phyloP scores from a whole-genome alignment of 2,329 filamentous ascomycete species.

The Neurospora sp. region DNA sequence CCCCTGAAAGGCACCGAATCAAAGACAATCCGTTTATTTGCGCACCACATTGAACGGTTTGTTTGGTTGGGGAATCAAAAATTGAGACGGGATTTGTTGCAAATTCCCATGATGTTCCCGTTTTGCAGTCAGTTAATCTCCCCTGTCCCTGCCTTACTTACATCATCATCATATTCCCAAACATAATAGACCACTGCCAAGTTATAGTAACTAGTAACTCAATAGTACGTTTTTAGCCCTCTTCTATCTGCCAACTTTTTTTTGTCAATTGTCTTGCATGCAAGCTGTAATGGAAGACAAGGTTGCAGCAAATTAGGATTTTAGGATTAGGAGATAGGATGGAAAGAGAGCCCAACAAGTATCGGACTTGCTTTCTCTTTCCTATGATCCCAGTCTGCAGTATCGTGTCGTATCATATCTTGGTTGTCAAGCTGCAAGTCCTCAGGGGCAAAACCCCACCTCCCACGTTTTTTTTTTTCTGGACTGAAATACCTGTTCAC shows the following conservation, averaged over 20 bases:
- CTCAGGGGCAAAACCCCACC: too few relatives aligned
- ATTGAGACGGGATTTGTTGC: neutral
- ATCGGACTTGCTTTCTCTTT: too few relatives aligned
- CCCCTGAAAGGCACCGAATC: neutral
- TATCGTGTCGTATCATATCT: too few relatives aligned
- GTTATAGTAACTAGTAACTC: neutral
- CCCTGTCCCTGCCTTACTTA: neutral
- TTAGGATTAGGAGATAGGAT: neutral
- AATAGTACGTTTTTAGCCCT: neutral
- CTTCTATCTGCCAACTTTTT: neutral
- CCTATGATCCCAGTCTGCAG: too few relatives aligned
- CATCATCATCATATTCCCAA: neutral
- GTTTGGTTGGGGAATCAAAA: neutral
- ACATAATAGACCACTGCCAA: neutral
- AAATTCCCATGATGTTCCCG: neutral
- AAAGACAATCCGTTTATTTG: neutral
- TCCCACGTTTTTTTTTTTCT: too few relatives aligned
- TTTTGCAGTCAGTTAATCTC: neutral
- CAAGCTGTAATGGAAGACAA: neutral
- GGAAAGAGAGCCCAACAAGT: neutral
- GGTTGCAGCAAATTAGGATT: neutral
- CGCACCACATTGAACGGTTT: too few relatives aligned
- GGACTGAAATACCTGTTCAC: too few relatives aligned
- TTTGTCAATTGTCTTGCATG: neutral
- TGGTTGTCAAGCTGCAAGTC: too few relatives aligned